These are phyloP conservation scores for Leptographium lundbergii DNA, from an alignment of 2,329 filamentous ascomycete species.

Conservation along the genomic window DNA sequence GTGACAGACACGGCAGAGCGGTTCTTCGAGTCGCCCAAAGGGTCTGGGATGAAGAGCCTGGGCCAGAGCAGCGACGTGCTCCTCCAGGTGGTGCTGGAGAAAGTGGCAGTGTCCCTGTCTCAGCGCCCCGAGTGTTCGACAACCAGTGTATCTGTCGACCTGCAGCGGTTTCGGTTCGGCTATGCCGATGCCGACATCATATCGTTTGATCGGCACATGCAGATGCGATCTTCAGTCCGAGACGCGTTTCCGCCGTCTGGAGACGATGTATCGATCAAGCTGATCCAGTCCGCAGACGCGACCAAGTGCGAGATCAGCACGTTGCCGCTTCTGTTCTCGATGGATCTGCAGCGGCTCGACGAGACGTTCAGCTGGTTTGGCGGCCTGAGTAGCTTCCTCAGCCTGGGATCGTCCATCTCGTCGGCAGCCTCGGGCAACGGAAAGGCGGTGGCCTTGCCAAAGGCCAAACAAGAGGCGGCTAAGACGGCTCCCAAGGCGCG, in stretches of 20 bases:
- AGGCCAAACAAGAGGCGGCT: constrained; percentile 13
- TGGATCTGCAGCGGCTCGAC: constrained; percentile 72
- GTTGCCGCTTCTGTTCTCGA: constrained; percentile 58
- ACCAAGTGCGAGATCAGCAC: constrained; percentile 56
- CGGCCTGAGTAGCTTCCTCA: constrained; percentile 80
- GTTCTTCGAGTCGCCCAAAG: constrained; percentile 24
- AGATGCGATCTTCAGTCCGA: constrained; percentile 45
- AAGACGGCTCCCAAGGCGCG: constrained; percentile 30
- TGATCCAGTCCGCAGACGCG: constrained; percentile 30
- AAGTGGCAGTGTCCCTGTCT: constrained; percentile 24
- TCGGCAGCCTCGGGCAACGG: constrained; percentile 46
- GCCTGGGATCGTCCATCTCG: constrained; percentile 72
- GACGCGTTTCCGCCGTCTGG: constrained; percentile 45
- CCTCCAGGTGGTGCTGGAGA: constrained; percentile 34
- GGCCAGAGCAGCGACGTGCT: constrained; percentile 32
- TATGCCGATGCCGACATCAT: constrained; percentile 51
- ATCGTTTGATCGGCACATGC: constrained; percentile 45
- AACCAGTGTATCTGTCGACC: constrained; percentile 26
- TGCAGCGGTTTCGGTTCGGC: constrained; percentile 49
- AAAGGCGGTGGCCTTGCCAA: constrained; percentile 16
- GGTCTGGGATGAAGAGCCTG: constrained; percentile 18
- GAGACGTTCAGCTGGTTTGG: constrained; percentile 83
- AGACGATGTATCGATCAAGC: constrained; percentile 43
- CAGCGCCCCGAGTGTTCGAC: not conserved
- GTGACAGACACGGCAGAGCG: constrained; percentile 37